Evolutionary conservation across 495 filamentous ascomycete genomes (phyloP), one percentile per base, ranked within the genome.

Genomic region (Aspergillus sclerotioniger): DNA sequence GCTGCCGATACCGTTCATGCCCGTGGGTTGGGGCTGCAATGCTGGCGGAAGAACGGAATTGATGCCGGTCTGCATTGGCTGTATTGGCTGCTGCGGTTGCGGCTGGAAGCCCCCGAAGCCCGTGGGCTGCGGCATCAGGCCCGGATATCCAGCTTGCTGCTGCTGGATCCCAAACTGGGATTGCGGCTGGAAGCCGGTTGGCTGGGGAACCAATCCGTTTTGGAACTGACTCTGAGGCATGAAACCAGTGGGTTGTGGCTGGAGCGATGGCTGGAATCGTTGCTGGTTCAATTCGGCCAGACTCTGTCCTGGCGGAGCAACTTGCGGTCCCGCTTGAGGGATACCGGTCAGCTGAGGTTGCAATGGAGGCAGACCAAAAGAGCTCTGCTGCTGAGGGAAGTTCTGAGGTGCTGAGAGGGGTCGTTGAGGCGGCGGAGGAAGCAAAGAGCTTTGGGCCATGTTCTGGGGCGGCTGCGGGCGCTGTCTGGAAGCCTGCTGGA

Each of bases 381-480:
- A 79, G 68, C 78, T 92, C 50, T 85, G 85, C 56, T 87, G 85
- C 61, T 89, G 90, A 41, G 76, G 70, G 52, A 85, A 85, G 33
- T 91, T 88, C 67, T 93, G 90, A 20, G 94, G 94, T 9, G 93
- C 95, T 16, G 93, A 97, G 6, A 94, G 79, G 2, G 94, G 89
- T 50, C 94, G 82, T 47, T 83, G 83, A 31, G 92, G 92, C 20
- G 91, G 92, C 44, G 92, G 91, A 28, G 92, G 87, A 57, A 91
- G 83, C 56, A 92, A 76, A 12, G 87, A 83, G 9, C 82, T 87
- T 57, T 83, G 82, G 33, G 80, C 80, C 58, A 81, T 77, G 52
- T 72, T 76, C 60, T 84, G 87, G 54, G 86, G 88, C 35, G 90
- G 80, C 57, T 87, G 78, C 51, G 91, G 91, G 54, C 94, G 82